Evolutionary conservation across 2,329 filamentous ascomycete genomes (phyloP).

Genomic region (Clonostachys solani): DNA sequence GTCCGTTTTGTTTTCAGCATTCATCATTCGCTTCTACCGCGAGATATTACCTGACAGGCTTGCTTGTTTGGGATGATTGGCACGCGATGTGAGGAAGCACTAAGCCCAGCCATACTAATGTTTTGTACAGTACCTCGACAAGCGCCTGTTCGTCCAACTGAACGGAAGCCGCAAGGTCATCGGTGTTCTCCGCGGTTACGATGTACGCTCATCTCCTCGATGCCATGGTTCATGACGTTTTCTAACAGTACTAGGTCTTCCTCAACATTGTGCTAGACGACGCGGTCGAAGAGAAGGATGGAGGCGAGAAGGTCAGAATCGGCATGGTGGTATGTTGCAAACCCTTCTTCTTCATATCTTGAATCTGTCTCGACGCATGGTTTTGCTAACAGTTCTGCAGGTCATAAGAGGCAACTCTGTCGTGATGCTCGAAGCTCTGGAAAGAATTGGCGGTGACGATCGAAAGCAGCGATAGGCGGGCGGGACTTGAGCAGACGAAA

Average conservation of each 20-base stretch:
- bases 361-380: neutral
- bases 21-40: neutral
- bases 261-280: constrained; percentile 98
- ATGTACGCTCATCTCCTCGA: constrained; percentile 55
- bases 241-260: constrained; percentile 68
- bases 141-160: constrained; percentile 94
- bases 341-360: neutral
- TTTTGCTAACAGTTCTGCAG: constrained; percentile 35
- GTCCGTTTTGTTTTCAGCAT: constrained; percentile 36
- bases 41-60: neutral
- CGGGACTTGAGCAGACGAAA: neutral
- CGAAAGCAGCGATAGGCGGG: constrained; percentile 18
- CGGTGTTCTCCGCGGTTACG: constrained; percentile 89
- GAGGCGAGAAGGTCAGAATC: constrained; percentile 83
- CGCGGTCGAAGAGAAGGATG: constrained; percentile 88
- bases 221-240: neutral
- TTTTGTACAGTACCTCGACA: constrained; percentile 84
- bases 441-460: constrained; percentile 62
- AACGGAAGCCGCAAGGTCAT: constrained; percentile 98
- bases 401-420: constrained; percentile 97
- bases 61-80: neutral
- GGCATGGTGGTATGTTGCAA: constrained; percentile 80
- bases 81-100: neutral
- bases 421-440: constrained; percentile 88
- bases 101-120: constrained; percentile 12